Base-by-base conservation (phyloP, 208 protist species). In the Acanthamoeba healyi region DNA sequence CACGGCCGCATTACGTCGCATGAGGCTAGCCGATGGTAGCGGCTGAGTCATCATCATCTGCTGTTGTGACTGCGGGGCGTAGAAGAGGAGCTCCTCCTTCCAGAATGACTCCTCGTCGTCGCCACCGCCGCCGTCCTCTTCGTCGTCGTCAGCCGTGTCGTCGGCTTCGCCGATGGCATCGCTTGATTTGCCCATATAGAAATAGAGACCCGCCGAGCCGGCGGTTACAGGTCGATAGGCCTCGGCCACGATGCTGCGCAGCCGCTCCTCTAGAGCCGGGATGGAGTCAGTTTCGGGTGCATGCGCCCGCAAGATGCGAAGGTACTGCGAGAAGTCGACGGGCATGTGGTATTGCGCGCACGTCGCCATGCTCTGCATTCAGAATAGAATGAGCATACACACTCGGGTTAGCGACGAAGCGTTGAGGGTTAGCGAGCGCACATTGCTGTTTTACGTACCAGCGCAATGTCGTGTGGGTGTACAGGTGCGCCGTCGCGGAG, bases 1-100 rank as follows among this genome's bases (percentile, higher is more conserved):
- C n/a, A 81, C 44, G 24, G 36, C 38, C 29, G 61, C 10, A 29
- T 74, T 93, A 1, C 51, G 26, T 14, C 67, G 40, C 42, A 67
- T 81, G 44, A 81, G 49, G 49, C 65, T 63, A 17, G 65, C 61
- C 46, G 51, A 26, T 19, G 88, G 34, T 32, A 42, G 88, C 40
- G 67, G 88, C 65, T 82, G 88, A 5, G 42, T 56, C 46, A 56
- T 56, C 46, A 56, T 40, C 40, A 63, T n/a, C 26, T 93, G 67
- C 36, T 56, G 74, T 26, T 58, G 74, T 22, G 56, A 56, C 81
- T 89, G 51, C 29, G 81, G 81, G 19, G 81, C 54, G 88, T 67
- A 93, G 88, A 93, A 93, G 32, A 67, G 88, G 1, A 67, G 46
- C n/a, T 93, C 88, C 38, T 93, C 88, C 44, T 93, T 77, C 88